Evolutionary conservation across 2,329 filamentous ascomycete species (phyloP), one percentile per base, ranked within the genome.

Genomic region (Fusarium neocosmosporiellum): DNA sequence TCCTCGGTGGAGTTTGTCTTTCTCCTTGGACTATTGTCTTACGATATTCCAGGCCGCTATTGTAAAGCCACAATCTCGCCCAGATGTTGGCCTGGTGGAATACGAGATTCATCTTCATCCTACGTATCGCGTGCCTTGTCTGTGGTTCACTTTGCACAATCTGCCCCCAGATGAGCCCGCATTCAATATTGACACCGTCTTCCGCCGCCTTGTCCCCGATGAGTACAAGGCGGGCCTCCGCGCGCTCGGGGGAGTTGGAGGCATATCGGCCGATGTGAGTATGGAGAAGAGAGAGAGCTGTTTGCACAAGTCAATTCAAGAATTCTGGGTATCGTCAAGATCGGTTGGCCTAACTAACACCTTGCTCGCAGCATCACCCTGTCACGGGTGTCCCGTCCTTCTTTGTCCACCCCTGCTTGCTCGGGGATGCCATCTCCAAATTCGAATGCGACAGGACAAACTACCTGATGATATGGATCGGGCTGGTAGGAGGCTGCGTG

Each of bases 381-480:
- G 83, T 93, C 67, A 94, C 91, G 66, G 93, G 92, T 61, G 82
- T 91, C 66, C 94, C 95, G 43, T 89, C 91, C 58, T 98, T 96
- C 82, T 98, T 98, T 82, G 88, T 98, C 76, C 96, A 99, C 84
- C 96, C 96, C 27, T 98, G 96, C 83, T 90, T 94, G 80, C 93
- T 96, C 10, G 93, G 93, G 64, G 92, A 96, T 73, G 93, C 93
- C 60, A 93, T 98, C 88, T 86, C 86, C 75, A 86, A 84, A 59
- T 91, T 94, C 77, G 84, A 88, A 75, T 91, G 89, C 76, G 81
- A 86, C 79, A 85, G 86, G 80, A 82, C 91, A 77, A 87, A 91
- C 76, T 98, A 98, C 84, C 86, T 98, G 78, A 89, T 94, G 83
- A 84, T 94, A 63, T 98, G 96, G 95, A 87, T 98, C 70, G 95